Evolutionary conservation across 176 grass and related monocot genomes (phyloP), one percentile per base, ranked within the genome.

Genomic region (Puya raimondii): DNA sequence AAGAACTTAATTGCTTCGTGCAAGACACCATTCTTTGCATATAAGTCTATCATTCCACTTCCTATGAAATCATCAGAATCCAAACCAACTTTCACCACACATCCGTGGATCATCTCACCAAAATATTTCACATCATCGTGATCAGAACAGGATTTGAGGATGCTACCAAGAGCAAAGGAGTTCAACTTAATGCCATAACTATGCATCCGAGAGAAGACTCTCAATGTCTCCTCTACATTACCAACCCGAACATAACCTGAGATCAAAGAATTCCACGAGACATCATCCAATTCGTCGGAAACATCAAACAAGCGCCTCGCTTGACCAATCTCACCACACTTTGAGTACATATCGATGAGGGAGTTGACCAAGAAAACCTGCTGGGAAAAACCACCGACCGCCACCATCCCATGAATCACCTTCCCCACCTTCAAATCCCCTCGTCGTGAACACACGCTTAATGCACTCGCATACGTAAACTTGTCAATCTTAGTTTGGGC

Each of bases 261-360:
- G 14, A 87, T 14, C 64, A 94, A 65, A 1, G 90, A 86, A 53
- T 94, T 94, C 86, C 90, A 94, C 2, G 90, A 86, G 68, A 87
- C 65, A 8, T 80, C 84, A 23, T 90, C 87, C 3, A 29, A 51
- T 52, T 84, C 76, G 10, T 14, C 21, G 7, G 81, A 64, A 3
- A 14, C 49, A 12, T 84, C 80, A 69, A 90, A 94, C 25, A 78
- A 75, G 9, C 58, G 33, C 61, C 50, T 74, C 7, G 91, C 84
- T 72, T 77, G 50, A 1, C 10, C 52, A 65, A 90, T 84, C 15
- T 82, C 18, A 16, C 86, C 53, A 64, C 91, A 90, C 69, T 70
- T 75, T 13, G 84, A 68, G 49, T 90, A 95, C 83, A 95, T 86
- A 72, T 85, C 82, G 29, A 90, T 18, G 9, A 88, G 75, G 2